Evolutionary conservation across 805 yeast species (phyloP).

Genomic region (Isabelozyma heimii): DNA sequence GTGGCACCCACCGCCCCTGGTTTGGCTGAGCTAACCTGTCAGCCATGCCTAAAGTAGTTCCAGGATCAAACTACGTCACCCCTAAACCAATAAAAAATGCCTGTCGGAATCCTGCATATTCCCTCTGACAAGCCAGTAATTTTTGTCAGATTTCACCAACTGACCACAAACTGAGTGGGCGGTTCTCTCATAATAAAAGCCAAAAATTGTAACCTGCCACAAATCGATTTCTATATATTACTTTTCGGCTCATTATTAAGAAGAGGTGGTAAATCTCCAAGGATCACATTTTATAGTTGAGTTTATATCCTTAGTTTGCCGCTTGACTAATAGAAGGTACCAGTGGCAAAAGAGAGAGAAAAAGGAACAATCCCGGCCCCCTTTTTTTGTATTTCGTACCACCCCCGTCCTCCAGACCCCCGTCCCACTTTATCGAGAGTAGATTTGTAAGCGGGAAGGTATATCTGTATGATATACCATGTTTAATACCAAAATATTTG

Average conservation of each 20-base stretch:
- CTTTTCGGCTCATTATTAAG: not conserved
- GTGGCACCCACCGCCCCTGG: not conserved
- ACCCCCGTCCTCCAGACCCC: no score
- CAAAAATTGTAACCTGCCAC: not conserved
- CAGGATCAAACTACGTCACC: not conserved
- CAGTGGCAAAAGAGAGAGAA: no score
- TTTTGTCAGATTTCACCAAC: not conserved
- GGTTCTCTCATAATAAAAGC: not conserved
- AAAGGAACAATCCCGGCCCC: no score
- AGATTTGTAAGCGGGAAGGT: not conserved
- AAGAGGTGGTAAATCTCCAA: not conserved
- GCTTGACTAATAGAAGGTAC: no score
- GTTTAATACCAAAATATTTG: constrained; percentile 45
- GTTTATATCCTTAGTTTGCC: no score
- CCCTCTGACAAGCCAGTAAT: not conserved
- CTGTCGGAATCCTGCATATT: not conserved
- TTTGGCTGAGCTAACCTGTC: not conserved
- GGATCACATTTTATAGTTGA: not conserved
- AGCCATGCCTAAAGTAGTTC: not conserved
- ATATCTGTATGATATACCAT: constrained; percentile 12
- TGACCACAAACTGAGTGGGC: not conserved
- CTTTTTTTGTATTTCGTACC: no score
- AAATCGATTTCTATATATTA: not conserved
- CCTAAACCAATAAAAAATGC: not conserved
- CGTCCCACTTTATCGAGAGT: no score